These are phyloP conservation scores for Steccherinum ochraceum DNA, from an alignment of 768 basidiomycete species.

Conservation along the genomic window DNA sequence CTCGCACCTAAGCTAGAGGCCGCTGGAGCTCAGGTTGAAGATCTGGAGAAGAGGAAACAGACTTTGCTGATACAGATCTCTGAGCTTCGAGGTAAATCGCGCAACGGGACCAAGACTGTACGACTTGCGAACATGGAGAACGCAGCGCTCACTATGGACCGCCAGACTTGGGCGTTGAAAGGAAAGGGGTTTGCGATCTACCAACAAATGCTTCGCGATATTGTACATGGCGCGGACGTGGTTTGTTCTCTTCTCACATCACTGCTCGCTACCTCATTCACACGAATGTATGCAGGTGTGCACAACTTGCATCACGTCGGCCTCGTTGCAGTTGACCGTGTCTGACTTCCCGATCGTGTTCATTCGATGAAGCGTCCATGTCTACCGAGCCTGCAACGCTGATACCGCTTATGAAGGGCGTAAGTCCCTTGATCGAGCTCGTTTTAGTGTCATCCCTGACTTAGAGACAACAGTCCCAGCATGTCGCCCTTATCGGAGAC, in stretches of 20 bases:
- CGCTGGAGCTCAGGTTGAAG: conserved; percentile 33
- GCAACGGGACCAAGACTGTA: conserved; percentile 1
- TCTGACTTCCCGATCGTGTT: conserved; percentile 92
- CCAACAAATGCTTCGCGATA: conserved; percentile 57
- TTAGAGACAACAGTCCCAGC: conserved; percentile 72
- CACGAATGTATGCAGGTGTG: conserved; percentile 51
- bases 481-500: conserved; percentile 90
- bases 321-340: conserved; percentile 54
- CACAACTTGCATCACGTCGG: conserved; percentile 82
- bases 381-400: conserved; percentile 90
- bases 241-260: conserved; percentile 36
- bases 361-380: conserved; percentile 93
- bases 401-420: conserved; percentile 92
- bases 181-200: conserved; percentile 47
- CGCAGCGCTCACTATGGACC: conserved; percentile 20
- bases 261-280: conserved; percentile 2
- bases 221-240: conserved; percentile 65
- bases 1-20: conserved; percentile 38
- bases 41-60: conserved; percentile 17
- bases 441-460: conserved; percentile 9
- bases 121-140: conserved; percentile 26
- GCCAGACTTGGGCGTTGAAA: conserved; percentile 27
- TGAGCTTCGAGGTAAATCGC: conserved; percentile 3
- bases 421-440: conserved; percentile 34
- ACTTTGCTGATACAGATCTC: conserved; percentile 23